Evolutionary conservation across 441 rosid species (phyloP), one percentile per base, ranked within the genome.

Genomic region (Gossypium davidsonii): DNA sequence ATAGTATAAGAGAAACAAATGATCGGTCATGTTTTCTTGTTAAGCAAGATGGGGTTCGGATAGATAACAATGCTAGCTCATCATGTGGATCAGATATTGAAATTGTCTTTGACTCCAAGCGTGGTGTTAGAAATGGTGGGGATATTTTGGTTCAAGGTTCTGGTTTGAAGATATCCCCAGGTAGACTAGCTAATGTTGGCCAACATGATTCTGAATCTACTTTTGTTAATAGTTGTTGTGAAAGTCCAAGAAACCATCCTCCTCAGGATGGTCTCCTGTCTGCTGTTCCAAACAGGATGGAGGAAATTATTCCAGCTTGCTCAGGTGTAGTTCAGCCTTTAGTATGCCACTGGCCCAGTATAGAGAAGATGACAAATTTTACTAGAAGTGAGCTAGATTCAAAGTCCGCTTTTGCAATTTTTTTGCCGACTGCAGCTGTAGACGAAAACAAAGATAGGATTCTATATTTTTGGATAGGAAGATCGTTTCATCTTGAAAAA

Each of bases 401-500:
- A 8, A 76, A 84, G 78, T 87, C 89, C 73, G 92, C 89, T 63
- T 81, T 88, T 78, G 90, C 80, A 59, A 77, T 94, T 77, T 77
- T 79, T 65, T 76, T 82, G 56, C 82, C 89, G 62, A 52, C 76
- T 65, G 76, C 83, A 57, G 66, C 21, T 72, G 70, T 84, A 66
- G 86, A 81, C 76, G 82, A 80, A 73, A 77, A 74, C 66, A 73
- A 78, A 73, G 73, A 73, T 79, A 82, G 85, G 84, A 74, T 75
- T 83, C 86, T 94, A 49, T 87, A 87, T 81, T 79, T 94, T 78
- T 92, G 99, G 99, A 77, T 92, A 76, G 99, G 97, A 83, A 88
- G 83, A 82, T 88, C 88, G 61, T 87, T 87, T 73, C n/a, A 72
- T 80, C 66, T 58, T 28, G 87, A 81, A 18, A 81, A 83, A 80